Conservation (phyloP, 768 basidiomycete genomes). For the Auricularia heimuer region DNA sequence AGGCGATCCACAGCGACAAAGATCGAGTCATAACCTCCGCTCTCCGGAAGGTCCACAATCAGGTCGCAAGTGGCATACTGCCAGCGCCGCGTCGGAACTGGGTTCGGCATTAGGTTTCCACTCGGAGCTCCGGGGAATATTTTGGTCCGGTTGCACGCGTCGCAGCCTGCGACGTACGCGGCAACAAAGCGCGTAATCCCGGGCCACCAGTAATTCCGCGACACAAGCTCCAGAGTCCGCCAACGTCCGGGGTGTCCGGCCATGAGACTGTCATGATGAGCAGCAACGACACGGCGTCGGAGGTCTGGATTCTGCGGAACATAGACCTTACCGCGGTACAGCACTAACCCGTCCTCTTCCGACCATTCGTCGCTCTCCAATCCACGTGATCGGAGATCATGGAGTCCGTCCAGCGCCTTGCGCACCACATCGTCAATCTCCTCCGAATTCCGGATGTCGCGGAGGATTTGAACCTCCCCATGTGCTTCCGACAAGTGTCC, state of each 20-base stretch:
- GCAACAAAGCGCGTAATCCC: constrained; percentile 12
- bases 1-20: constrained; percentile 15
- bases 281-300: constrained; percentile 8
- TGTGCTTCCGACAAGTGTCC: not conserved
- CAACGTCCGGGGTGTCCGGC: constrained; percentile 22
- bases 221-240: constrained; percentile 16
- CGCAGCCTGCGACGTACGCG: constrained; percentile 19
- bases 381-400: not conserved
- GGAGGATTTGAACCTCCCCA: not conserved
- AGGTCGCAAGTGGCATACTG: not conserved
- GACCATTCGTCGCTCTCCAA: not conserved
- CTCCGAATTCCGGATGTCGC: not conserved
- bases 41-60: constrained; percentile 18
- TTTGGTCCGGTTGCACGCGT: constrained; percentile 20
- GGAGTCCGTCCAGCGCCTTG: not conserved
- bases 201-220: constrained; percentile 22
- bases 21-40: constrained; percentile 13
- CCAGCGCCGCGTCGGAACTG: constrained; percentile 4
- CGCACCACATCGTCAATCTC: not conserved
- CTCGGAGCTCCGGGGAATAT: constrained; percentile 6
- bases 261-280: constrained; percentile 17
- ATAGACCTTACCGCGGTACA: constrained; percentile 11
- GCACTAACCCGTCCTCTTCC: not conserved
- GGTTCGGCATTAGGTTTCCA: constrained; percentile 12
- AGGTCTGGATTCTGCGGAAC: constrained; percentile 14